A percentile compares a stretch with the other conserved stretches of the same genome.
Conservation (phyloP, 768 basidiomycete species). For the Boletellus sp. region DNA sequence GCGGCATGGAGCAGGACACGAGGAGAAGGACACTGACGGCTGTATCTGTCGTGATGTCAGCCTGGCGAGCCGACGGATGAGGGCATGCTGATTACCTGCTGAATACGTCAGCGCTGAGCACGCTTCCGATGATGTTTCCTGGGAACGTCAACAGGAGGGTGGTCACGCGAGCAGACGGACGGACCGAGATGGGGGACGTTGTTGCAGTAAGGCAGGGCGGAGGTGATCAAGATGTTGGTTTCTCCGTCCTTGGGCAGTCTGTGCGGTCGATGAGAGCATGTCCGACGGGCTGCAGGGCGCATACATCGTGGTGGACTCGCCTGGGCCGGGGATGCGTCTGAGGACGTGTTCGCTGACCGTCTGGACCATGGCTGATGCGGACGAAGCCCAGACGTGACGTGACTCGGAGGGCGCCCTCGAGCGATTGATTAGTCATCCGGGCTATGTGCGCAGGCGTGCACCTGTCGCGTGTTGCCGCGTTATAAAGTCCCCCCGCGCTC, state of each 20-base stretch:
- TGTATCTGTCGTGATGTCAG: constrained; percentile 43
- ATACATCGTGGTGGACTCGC: constrained; percentile 47
- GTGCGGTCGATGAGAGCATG: neutral
- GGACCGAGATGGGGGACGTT: constrained; percentile 94
- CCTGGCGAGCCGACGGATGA: neutral
- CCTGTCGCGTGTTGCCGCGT: constrained; percentile 17
- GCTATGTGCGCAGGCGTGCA: constrained; percentile 16
- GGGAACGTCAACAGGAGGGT: constrained; percentile 2
- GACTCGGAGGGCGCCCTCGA: constrained; percentile 4
- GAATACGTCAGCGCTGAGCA: constrained; percentile 94
- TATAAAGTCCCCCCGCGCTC: constrained; percentile 19
- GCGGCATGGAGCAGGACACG: neutral
- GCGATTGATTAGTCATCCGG: constrained; percentile 5
- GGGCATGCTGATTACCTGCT: constrained; percentile 67
- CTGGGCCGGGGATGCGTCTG: constrained; percentile 50
- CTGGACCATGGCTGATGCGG: constrained; percentile 41
- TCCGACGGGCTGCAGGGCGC: neutral
- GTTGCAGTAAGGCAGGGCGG: constrained; percentile 94
- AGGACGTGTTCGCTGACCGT: constrained; percentile 53
- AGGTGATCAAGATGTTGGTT: constrained; percentile 87
- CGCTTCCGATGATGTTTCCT: constrained; percentile 94
- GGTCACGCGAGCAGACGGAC: constrained; percentile 21
- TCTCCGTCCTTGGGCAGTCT: constrained; percentile 83
- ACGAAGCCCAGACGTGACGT: constrained; percentile 5
- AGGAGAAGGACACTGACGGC: constrained; percentile 41